Percentiles rank a stretch among this genome's conserved stretches.
These are phyloP conservation scores for Alnus rubra DNA, from an alignment of 306 rosid genomes.

Conservation along the genomic window DNA sequence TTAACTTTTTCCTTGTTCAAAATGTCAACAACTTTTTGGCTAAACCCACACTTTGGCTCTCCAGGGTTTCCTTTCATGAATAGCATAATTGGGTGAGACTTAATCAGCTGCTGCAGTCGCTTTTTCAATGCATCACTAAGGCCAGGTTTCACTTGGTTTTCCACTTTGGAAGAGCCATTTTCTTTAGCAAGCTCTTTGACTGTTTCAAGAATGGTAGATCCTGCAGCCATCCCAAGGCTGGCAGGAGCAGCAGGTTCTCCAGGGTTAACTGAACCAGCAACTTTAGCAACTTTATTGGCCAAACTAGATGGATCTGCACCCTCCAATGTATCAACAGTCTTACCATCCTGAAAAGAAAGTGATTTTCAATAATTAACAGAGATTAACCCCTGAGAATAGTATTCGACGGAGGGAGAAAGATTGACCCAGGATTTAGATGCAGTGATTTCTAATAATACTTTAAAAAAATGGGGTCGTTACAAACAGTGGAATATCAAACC, in stretches of 20 bases:
- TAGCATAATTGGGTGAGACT: constrained; percentile 64
- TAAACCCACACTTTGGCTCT: constrained; percentile 84
- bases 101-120: constrained; percentile 58
- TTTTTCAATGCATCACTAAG: constrained; percentile 41
- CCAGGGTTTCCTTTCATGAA: constrained; percentile 94
- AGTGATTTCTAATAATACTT: not conserved
- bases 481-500: not conserved
- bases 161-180: constrained; percentile 51
- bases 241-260: constrained; percentile 91
- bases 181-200: constrained; percentile 69
- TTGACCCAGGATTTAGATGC: constrained; percentile 6
- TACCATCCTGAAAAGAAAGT: constrained; percentile 66
- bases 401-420: not conserved
- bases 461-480: not conserved
- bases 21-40: constrained; percentile 72
- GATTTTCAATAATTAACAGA: not conserved
- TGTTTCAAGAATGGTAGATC: constrained; percentile 66
- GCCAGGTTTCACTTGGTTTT: constrained; percentile 46
- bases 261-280: constrained; percentile 66
- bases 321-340: constrained; percentile 78
- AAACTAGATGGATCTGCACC: constrained; percentile 99
- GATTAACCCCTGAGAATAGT: not conserved
- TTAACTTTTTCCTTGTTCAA: constrained; percentile 75
- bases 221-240: constrained; percentile 92
- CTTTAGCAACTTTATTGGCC: constrained; percentile 88